phyloP scores from a whole-genome alignment of 352 stramenopile genomes.

The Phytophthora vignae region DNA sequence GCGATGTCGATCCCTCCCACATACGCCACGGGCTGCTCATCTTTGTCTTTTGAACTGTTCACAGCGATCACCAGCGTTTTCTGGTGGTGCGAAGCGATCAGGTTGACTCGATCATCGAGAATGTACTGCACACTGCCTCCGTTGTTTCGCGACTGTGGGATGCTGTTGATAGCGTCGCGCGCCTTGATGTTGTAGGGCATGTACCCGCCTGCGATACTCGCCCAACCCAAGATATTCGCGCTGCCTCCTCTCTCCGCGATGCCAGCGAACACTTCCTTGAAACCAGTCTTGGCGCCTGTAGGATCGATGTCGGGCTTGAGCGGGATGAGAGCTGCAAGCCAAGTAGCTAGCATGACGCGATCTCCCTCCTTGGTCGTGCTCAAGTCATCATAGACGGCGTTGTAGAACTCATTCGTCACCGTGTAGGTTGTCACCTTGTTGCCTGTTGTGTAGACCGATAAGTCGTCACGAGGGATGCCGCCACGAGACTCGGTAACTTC shows the following conservation, averaged over 20 bases:
- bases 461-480: conserved; percentile 40
- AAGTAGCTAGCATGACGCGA: conserved; percentile 50
- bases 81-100: conserved; percentile 54
- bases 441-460: conserved; percentile 41
- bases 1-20: conserved; percentile 59
- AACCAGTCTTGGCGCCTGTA: conserved; percentile 31
- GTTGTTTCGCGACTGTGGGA: conserved; percentile 23
- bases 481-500: conserved; percentile 55
- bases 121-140: conserved; percentile 32
- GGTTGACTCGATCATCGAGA: conserved; percentile 60
- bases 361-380: conserved; percentile 23
- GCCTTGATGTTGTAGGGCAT: conserved; percentile 42
- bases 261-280: conserved; percentile 43
- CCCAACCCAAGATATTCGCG: conserved; percentile 60
- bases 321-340: conserved; percentile 55
- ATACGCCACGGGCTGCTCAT: conserved; percentile 43
- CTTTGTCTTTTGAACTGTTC: not conserved
- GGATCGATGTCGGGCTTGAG: conserved; percentile 42
- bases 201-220: conserved; percentile 51
- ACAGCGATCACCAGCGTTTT: conserved; percentile 53
- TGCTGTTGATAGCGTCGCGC: conserved; percentile 51
- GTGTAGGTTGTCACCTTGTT: conserved; percentile 56
- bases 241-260: conserved; percentile 42
- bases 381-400: conserved; percentile 50
- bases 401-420: conserved; percentile 51